Base-by-base conservation (phyloP, 2,329 filamentous ascomycete genomes). In the Geosmithia putterillii region DNA sequence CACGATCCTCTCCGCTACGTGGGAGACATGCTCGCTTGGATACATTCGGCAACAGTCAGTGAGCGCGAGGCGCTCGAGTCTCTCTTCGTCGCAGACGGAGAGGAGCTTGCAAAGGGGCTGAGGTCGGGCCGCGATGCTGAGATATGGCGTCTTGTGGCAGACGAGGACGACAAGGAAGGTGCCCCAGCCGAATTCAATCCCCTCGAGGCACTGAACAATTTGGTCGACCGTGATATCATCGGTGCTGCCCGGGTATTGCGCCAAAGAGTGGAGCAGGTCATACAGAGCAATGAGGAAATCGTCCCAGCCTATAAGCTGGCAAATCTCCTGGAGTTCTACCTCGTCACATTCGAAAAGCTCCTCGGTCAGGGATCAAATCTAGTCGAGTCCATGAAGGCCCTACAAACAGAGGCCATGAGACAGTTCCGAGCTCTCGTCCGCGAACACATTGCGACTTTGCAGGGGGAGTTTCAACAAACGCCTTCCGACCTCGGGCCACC, bases 21-120 rank as follows among this genome's bases (percentile, higher is more conserved):
- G 3, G 88, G 92, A 43, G 92, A 98, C 57, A 98, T 98, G 89
- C 73, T 98, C 14, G 92, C 92, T 5, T 98, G 92, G 92, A 80
- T 84, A 6, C 92, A 98, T 59, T 95, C 92, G 1, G 85, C 89
- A 3, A 83, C 90, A 0, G 92, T 98, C 1, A 94, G 90, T 25
- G 92, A 98, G 61, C 77, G 86, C 42, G 92, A 98, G 61, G 88
- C 89, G 0, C 70, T 98, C 6, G 90, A 96, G 59, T 79, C 87
- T 2, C 69, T 98, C 1, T 98, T 98, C 56, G 81, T 95, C 37
- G 83, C 84, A 0, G 89, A 95, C 48, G 89, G 86, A 2, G 85
- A 92, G 48, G 87, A 94, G 54, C 85, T 96, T 45, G 83, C 83
- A 21, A 85, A 80, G 49, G 86, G 83, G 1, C 81, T 95, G 21